Base-by-base conservation (phyloP, 2,329 filamentous ascomycete species). In the Chrysoporthe puriensis region DNA sequence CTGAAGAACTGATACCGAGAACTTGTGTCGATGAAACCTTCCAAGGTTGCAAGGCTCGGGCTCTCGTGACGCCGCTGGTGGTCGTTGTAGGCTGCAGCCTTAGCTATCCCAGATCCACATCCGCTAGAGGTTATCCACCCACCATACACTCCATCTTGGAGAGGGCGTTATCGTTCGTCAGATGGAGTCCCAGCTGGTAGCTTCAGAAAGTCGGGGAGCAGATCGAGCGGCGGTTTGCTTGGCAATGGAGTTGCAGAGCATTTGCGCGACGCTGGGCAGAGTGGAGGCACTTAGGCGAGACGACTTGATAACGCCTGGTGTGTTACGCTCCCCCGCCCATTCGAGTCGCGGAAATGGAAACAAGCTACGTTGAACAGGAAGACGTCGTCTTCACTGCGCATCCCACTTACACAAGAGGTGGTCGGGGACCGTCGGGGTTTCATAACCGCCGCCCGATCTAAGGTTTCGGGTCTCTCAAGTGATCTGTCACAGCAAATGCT, bases 401-500 rank as follows among this genome's bases (percentile, higher is more conserved):
- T 11, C 21, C 21, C 18, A 18, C 18, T 21, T 54, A 13, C 26
- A 54, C 50, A 34, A 32, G 26, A 54, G 26, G 50, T 32, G 21
- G 50, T 54, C 50, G 50, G 50, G 21, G 26, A 54, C 21, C 50
- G 50, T 54, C 50, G 50, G 50, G 50, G 50, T 14, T 54, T 54
- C 50, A 54, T 13, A 54, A 21, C 50, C 21, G 21, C 50, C 21
- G 50, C 14, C 50, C 26, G 26, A 32, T 32, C 50, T 32, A 16
- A 54, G 50, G 26, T 54, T 32, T 54, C 50, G 21, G 50, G 50
- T 32, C 21, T 14, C 50, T 54, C 50, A 54, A 7, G 26, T 34
- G 50, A 54, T 54, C 50, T 14, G 32, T 54, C 50, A 54, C 50
- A 54, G 21, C 50, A 54, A 11, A 54, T 6, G 50, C 21, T 54